Evolutionary conservation across 768 basidiomycete genomes (phyloP), one percentile per base, ranked within the genome.

Genomic region (Hortiboletus campestris): DNA sequence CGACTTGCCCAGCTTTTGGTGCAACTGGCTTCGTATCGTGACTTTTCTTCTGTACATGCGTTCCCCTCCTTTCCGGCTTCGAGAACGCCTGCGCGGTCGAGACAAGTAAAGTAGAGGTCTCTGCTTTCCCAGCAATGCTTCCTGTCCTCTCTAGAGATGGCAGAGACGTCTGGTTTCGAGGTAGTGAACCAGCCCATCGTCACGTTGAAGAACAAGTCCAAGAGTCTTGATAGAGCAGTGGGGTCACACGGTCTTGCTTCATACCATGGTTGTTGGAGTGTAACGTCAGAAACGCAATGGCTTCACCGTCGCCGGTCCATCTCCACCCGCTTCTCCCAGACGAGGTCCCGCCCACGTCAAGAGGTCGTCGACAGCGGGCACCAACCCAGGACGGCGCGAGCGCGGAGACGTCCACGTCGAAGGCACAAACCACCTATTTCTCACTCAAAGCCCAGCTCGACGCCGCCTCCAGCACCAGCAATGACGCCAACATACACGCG

Each of bases 1-100:
- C 2, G 19, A 79, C 86, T 53, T 69, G 93, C 94, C 93, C 93
- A 96, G 72, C 93, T 94, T 72, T 84, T 86, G 2, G 91, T 91
- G 67, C 94, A 96, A 61, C 79, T 84, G 55, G 74, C 72, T 51
- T 89, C 83, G 71, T 95, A 98, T 5, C 49, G 63, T 35, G 71
- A 74, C 58, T 80, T 82, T 69, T 89, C 79, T 13, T 70, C 63
- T 4, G 75, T 64, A 65, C 94, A 98, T 11, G 77, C 76, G 36
- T 63, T 74, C 6, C 74, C 75, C 59, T 89, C 91, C 60, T 88
- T 86, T 10, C 92, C 92, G 0, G 92, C 82, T 58, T 87, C 86
- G 32, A 89, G 74, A 17, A 95, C 81, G 35, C 78, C 78, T 11
- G 73, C 79, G 39, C 73, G 72, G 70, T 95, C 91, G 45, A 98